Percentiles rank a stretch among this genome's conserved stretches.
phyloP scores from a whole-genome alignment of 129 eudicot species.

The Smallanthus sonchifolius region DNA sequence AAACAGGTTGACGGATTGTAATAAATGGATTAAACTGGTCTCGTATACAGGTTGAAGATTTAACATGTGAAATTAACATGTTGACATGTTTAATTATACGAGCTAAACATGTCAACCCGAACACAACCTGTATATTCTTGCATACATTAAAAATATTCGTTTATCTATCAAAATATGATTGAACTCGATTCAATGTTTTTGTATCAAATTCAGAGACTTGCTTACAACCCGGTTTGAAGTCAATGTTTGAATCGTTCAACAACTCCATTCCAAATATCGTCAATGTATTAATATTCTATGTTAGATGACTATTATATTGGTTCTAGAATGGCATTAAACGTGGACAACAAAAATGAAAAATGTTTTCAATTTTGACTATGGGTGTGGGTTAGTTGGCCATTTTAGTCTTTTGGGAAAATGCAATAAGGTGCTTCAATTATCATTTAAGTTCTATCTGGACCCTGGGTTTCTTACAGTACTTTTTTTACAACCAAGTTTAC shows the following conservation, averaged over 20 bases:
- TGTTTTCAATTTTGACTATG: constrained; percentile 9
- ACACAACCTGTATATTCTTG: too few relatives aligned
- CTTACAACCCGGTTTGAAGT: neutral
- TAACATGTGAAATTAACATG: too few relatives aligned
- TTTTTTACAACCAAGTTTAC: too few relatives aligned
- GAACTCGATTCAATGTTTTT: neutral
- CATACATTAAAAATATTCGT: too few relatives aligned
- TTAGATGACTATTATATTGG: neutral
- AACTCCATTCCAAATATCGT: neutral
- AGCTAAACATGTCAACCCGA: too few relatives aligned
- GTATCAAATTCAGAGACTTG: neutral
- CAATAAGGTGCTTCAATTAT: neutral
- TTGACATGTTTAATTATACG: too few relatives aligned
- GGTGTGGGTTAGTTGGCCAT: constrained; percentile 19
- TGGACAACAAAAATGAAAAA: neutral
- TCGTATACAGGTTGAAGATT: too few relatives aligned
- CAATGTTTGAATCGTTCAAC: neutral
- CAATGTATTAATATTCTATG: neutral
- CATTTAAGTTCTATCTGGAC: neutral
- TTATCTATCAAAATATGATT: neutral
- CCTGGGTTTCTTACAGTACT: neutral
- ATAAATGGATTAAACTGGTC: too few relatives aligned
- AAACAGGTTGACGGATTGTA: too few relatives aligned
- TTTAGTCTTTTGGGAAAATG: neutral
- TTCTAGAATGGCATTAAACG: constrained; percentile 17